A percentile compares a stretch with the other conserved stretches of the same genome.
Conservation (phyloP, 2,329 filamentous ascomycete genomes). For the Byssochlamys sp. region DNA sequence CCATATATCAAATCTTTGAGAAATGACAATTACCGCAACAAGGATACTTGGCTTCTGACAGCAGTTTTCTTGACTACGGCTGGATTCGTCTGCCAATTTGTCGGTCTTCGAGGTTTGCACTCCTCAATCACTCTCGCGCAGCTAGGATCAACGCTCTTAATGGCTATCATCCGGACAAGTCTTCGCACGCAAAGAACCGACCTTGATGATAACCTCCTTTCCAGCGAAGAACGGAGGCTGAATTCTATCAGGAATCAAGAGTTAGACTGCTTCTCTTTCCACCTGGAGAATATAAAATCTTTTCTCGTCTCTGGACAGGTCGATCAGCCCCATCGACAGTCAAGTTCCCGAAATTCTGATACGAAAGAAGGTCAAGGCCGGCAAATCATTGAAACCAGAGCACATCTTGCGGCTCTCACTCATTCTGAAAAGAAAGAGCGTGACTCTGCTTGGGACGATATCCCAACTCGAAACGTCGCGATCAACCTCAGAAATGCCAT, state of each 20-base stretch:
- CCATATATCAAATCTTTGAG: constrained; percentile 22
- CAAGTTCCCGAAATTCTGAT: not conserved
- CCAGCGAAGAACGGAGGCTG: constrained; percentile 10
- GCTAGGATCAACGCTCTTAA: constrained; percentile 26
- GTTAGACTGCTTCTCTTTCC: constrained; percentile 22
- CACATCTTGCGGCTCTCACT: constrained; percentile 16
- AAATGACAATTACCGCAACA: constrained; percentile 6
- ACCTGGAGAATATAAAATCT: constrained; percentile 15
- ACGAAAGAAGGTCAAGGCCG: not conserved
- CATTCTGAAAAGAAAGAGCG: constrained; percentile 1
- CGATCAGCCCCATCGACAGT: not conserved
- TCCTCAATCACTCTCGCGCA: constrained; percentile 27
- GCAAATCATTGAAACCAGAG: constrained; percentile 13
- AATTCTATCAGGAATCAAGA: constrained; percentile 20
- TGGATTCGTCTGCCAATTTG: constrained; percentile 31
- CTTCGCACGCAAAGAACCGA: constrained; percentile 24
- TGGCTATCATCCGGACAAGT: constrained; percentile 27
- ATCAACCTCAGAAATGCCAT: constrained; percentile 14
- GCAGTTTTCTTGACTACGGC: constrained; percentile 18
- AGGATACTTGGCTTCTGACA: constrained; percentile 11
- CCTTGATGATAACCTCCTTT: constrained; percentile 18
- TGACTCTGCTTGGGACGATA: constrained; percentile 15
- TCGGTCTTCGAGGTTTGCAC: constrained; percentile 30
- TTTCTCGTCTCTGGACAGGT: constrained; percentile 10
- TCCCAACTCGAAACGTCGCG: constrained; percentile 19